Conservation (phyloP, 2,329 filamentous ascomycete species). For the Tolypocladium paradoxum region DNA sequence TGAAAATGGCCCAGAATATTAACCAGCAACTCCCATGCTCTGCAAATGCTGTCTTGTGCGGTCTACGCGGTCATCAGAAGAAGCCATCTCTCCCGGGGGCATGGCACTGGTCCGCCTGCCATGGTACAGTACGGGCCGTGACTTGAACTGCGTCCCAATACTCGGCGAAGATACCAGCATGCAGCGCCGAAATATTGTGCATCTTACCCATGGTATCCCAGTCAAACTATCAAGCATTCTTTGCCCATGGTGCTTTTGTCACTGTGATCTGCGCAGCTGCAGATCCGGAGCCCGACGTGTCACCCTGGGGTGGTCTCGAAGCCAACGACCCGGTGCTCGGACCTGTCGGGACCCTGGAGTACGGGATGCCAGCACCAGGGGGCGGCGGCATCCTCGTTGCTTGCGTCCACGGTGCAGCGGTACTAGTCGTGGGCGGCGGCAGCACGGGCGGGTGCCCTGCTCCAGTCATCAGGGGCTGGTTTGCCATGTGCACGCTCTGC, state of each 20-base stretch:
- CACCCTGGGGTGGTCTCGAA: slow-evolving; percentile 10
- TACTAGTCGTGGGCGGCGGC: slow-evolving; percentile 19
- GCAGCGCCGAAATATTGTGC: neutral
- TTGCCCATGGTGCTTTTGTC: slow-evolving; percentile 38
- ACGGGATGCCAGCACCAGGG: slow-evolving; percentile 26
- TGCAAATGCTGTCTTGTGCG: neutral
- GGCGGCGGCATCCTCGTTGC: slow-evolving; percentile 26
- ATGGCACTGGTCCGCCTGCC: neutral
- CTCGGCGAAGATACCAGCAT: neutral
- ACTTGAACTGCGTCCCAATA: neutral
- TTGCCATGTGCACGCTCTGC: slow-evolving; percentile 45
- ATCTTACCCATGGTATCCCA: neutral
- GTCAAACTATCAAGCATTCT: slow-evolving; percentile 10
- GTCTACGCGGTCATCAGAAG: neutral
- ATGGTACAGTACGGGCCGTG: neutral
- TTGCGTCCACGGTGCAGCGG: slow-evolving; percentile 34
- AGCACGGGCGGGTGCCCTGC: slow-evolving; percentile 10
- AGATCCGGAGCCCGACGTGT: slow-evolving; percentile 13
- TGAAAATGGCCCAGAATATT: neutral
- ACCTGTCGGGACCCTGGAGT: slow-evolving; percentile 23
- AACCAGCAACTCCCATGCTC: neutral
- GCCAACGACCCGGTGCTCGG: slow-evolving; percentile 15
- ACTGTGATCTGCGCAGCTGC: slow-evolving; percentile 27
- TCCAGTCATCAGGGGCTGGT: slow-evolving; percentile 30
- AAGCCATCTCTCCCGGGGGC: neutral